Base-by-base conservation (phyloP, 306 rosid species). In the Cicer judaicum region DNA sequence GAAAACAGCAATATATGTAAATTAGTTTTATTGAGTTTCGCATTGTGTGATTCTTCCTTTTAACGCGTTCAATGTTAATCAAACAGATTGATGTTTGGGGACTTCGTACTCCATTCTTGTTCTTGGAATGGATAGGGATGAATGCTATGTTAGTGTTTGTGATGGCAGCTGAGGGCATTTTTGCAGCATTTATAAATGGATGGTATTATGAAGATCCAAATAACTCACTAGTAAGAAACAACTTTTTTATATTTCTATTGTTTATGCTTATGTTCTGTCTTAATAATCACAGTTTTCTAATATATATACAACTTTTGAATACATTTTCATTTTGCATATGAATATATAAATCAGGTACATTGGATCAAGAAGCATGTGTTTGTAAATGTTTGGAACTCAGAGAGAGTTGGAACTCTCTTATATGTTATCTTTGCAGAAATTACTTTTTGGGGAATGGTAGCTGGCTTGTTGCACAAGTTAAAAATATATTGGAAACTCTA, bases 111-210 rank as follows among this genome's bases (percentile, higher is more conserved):
- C 95, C 93, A 38, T 93, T 93, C 70, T 78, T 93, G 49, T 88
- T 89, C 83, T 81, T 93, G 56, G 96, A 93, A 64, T 93, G 98
- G 98, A 93, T 93, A 21, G 98, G 98, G 78, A 89, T 87, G 97
- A 93, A 93, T 73, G 97, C 97, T 8, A 90, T 93, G 98, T 88
- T 90, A 15, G 97, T 93, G 73, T 93, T 80, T 82, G 95, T 90
- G 77, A 72, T 93, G 93, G 97, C 95, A 50, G 98, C 97, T 11
- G 80, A 93, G 34, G 97, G 95, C 5, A 93, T 93, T 62, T 90
- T 93, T 10, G 98, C 96, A 18, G 97, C 95, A 55, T 93, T 93
- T 70, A 84, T 93, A 21, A 93, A 93, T 77, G 98, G 95, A 15
- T 90, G 97, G 98, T 93, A 77, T 67, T 90, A 90, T 76, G 77